Evolutionary conservation across 371 early-diverging fungal species (phyloP).

Genomic region (Mortierella sp.): DNA sequence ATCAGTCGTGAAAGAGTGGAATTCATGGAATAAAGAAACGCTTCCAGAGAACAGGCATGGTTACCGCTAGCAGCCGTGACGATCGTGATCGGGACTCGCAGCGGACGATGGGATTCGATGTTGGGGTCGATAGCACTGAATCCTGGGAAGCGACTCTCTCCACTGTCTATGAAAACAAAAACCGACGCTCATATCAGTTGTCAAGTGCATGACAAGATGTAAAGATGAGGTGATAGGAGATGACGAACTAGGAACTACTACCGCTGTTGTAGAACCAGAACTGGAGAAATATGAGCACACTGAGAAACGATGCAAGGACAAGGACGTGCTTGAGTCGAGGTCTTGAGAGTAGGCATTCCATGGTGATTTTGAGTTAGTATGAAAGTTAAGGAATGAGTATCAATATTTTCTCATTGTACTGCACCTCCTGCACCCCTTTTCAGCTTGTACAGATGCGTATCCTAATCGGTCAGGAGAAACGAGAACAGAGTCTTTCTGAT

Average conservation of each 20-base stretch:
- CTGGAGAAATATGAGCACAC: slow-evolving; percentile 7
- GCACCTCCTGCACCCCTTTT: too few species aligned
- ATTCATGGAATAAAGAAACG: slow-evolving; percentile 62
- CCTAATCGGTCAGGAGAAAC: too few species aligned
- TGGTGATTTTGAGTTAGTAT: too few species aligned
- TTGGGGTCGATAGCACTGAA: slow-evolving; percentile 24
- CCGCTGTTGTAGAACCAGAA: slow-evolving; percentile 15
- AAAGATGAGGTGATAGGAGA: neutral
- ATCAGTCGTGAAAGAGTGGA: neutral
- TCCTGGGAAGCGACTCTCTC: slow-evolving; percentile 1
- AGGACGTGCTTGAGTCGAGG: neutral
- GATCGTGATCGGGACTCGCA: slow-evolving; percentile 56
- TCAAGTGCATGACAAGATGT: too few species aligned
- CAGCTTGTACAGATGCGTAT: too few species aligned
- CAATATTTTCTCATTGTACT: too few species aligned
- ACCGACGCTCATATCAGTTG: too few species aligned
- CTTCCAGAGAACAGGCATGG: slow-evolving; percentile 69
- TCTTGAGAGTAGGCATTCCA: too few species aligned
- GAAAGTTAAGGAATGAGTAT: too few species aligned
- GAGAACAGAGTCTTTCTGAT: too few species aligned
- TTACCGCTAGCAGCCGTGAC: slow-evolving; percentile 71
- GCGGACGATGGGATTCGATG: slow-evolving; percentile 21
- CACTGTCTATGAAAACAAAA: too few species aligned
- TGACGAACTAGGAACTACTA: neutral
- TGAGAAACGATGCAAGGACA: slow-evolving; percentile 1